Evolutionary conservation across 441 rosid genomes (phyloP).

Genomic region (Corymbia calophylla): DNA sequence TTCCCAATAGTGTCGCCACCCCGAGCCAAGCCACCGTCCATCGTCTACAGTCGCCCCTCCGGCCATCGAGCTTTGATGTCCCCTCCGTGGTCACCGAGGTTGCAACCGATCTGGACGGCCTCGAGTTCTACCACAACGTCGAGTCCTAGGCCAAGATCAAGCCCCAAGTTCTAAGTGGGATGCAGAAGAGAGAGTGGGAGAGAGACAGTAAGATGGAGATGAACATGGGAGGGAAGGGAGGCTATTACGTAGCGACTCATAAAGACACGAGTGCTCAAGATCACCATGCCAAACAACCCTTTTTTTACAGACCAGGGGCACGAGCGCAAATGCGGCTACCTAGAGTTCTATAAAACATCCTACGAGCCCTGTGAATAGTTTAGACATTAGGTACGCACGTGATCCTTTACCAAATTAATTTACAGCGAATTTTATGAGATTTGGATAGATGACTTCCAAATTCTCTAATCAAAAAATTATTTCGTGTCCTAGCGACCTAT

Average conservation of each 20-base stretch:
- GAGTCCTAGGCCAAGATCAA: too few species aligned
- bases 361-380: not conserved
- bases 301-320: not conserved
- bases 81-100: too few species aligned
- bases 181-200: not conserved
- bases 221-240: too few species aligned
- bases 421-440: not conserved
- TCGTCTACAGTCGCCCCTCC: too few species aligned
- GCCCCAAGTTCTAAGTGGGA: not conserved
- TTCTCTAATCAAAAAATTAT: not conserved
- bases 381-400: not conserved
- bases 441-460: not conserved
- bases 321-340: rapidly evolving
- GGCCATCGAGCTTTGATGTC: too few species aligned
- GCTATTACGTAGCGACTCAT: not conserved
- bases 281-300: not conserved
- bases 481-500: not conserved
- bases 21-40: too few species aligned
- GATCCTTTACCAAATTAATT: not conserved
- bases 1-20: too few species aligned
- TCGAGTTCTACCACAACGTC: too few species aligned
- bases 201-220: not conserved
- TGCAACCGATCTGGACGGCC: too few species aligned
- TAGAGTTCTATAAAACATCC: not conserved
- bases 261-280: too few species aligned